Base-by-base conservation (phyloP, 1,139 yeast genomes). In the Magnusiomyces magnusii region DNA sequence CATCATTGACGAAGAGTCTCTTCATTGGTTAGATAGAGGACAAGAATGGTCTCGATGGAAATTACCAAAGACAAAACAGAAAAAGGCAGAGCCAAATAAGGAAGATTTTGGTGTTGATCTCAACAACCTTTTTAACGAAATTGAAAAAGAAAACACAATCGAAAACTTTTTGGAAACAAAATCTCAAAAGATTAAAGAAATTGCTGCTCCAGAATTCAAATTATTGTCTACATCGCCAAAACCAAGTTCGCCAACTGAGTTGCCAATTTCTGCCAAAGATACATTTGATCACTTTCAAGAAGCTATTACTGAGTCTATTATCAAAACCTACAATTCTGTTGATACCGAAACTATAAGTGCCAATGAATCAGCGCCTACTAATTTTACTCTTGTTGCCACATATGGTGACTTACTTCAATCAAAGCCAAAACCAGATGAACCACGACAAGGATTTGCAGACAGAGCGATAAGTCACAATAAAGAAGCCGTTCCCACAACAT, bases 361-460 rank as follows among this genome's bases (percentile, higher is more conserved):
- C 10, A 17, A 15, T 24, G 23, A 25, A 19, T 23, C 50, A 19
- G 25, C 49, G 17, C 52, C 51, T 28, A 36, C 59, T 10, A 55
- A 49, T 13, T 58, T 64, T 2, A 69, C 74, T 17, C 57, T 71
- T 53, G 69, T 73, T 0, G 71, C 73, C n/a, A 69, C 75, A 0
- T 67, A 70, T 49, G 76, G 76, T 1, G 66, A 65, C 53, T 39
- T 71, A 7, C 63, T 72, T 50, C 71, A 70, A 53, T 62, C 63
- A 13, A 58, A 44, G 2, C 15, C 55, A 57, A 5, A 25, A 27
- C 5, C 25, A 24, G 17, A 51, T 17, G 2, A 47, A 19, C 51
- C 41, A 34, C 10, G 21, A 25, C 17, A 39, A 47, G 21, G 53
- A 15, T 2, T 39, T 57, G 2, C 34, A 27, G 27, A 19, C 3